Conservation (phyloP, 2,329 filamentous ascomycete genomes). For the Claviceps sp. region DNA sequence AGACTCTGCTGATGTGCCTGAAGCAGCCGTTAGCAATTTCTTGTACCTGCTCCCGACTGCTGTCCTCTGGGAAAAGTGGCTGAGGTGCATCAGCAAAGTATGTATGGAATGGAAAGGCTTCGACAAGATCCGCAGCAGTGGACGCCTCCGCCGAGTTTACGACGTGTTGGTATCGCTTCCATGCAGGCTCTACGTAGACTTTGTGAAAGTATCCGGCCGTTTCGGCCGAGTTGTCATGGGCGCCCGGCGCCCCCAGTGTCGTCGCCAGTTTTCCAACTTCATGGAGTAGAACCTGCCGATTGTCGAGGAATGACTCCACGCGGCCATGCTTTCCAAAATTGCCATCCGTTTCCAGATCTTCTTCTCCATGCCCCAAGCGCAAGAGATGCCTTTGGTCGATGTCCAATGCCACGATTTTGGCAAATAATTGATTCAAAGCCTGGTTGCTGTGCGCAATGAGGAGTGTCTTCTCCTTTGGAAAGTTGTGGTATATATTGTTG, state of each 20-base stretch:
- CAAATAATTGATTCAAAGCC: slow-evolving; percentile 91
- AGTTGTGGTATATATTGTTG: slow-evolving; percentile 98
- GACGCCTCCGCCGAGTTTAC: slow-evolving; percentile 41
- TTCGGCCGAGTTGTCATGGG: slow-evolving; percentile 92
- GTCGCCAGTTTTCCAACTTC: slow-evolving; percentile 79
- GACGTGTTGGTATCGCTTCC: slow-evolving; percentile 63
- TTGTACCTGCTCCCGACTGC: slow-evolving; percentile 51
- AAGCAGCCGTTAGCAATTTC: slow-evolving; percentile 79
- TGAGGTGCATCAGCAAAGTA: slow-evolving; percentile 85
- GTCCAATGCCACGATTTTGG: slow-evolving; percentile 91
- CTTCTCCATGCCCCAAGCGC: slow-evolving; percentile 86
- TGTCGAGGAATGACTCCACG: slow-evolving; percentile 89
- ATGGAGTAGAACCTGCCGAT: slow-evolving; percentile 60
- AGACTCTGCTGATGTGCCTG: slow-evolving; percentile 77
- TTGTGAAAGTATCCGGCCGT: slow-evolving; percentile 94
- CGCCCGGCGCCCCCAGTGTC: slow-evolving; percentile 76
- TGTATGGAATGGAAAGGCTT: slow-evolving; percentile 71
- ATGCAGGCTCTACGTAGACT: slow-evolving; percentile 79
- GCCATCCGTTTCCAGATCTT: slow-evolving; percentile 73
- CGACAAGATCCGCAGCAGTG: slow-evolving; percentile 48
- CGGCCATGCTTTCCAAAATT: slow-evolving; percentile 91
- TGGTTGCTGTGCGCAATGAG: slow-evolving; percentile 96
- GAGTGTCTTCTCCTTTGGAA: slow-evolving; percentile 79
- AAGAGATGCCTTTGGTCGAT: slow-evolving; percentile 92
- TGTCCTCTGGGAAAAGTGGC: slow-evolving; percentile 60